Conservation (phyloP, 1,284 basidiomycete species). For the Ceratobasidium sp. region DNA sequence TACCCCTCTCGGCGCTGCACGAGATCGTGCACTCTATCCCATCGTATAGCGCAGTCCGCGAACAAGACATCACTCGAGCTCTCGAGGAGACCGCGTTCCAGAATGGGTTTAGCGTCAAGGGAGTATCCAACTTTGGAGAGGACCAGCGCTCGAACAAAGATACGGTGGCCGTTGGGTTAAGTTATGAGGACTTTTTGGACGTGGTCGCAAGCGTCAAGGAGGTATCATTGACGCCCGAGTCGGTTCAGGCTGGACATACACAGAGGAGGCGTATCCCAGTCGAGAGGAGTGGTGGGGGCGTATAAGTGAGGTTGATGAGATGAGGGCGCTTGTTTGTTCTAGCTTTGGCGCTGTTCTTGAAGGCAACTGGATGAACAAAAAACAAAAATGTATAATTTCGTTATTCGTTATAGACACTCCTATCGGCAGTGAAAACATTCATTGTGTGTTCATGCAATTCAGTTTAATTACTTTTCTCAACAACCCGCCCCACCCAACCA, state of each 20-base stretch:
- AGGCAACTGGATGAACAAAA: not conserved
- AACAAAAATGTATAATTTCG: conserved; percentile 3
- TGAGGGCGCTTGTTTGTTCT: not conserved
- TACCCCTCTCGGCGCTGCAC: conserved; percentile 23
- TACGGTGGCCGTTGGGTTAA: conserved; percentile 52
- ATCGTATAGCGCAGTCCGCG: conserved; percentile 38
- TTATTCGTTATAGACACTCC: conserved; percentile 9
- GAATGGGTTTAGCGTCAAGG: conserved; percentile 64
- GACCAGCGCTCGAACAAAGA: conserved; percentile 20
- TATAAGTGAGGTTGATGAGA: conserved; percentile 60
- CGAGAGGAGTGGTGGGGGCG: conserved; percentile 87
- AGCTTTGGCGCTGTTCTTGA: not conserved
- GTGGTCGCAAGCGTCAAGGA: conserved; percentile 87
- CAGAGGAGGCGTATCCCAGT: conserved; percentile 79
- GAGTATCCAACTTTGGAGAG: conserved; percentile 85
- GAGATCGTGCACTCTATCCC: conserved; percentile 37
- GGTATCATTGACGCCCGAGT: conserved; percentile 71
- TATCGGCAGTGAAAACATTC: not conserved
- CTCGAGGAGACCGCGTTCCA: conserved; percentile 77
- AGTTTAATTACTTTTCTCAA: conserved; percentile 19
- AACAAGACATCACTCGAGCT: conserved; percentile 49
- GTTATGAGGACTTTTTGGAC: conserved; percentile 58
- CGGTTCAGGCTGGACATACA: conserved; percentile 56
- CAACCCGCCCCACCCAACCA: not conserved
- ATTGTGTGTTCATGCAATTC: conserved; percentile 23